Evolutionary conservation across 2,329 filamentous ascomycete species (phyloP), one percentile per base, ranked within the genome.

Genomic region (Pleomassaria siparia): DNA sequence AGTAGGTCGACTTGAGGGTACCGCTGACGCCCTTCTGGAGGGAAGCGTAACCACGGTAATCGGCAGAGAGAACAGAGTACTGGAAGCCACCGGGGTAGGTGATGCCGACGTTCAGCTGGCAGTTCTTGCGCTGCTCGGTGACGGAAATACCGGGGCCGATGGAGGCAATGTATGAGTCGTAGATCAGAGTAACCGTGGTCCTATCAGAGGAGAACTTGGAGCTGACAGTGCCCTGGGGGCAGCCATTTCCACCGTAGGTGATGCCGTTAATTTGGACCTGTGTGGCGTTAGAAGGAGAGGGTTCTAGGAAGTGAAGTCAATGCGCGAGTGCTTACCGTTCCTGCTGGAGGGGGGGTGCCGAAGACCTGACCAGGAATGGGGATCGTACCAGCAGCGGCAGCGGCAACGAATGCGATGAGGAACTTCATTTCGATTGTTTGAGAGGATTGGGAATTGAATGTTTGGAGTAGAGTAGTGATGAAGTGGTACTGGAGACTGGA

Each of bases 41-140:
- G 50, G 65, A 55, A 42, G 74, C 74, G 54, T 79, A 80, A 43
- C 78, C 78, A 58, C 77, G 76, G 70, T 79, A 80, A 53, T 77
- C 73, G 55, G 76, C 76, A 47, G 73, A 74, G 57, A 80, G 72
- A 56, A 80, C 63, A 41, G 74, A 77, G 70, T 77, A 80, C 65
- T 79, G 76, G 71, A 77, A 80, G 43, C 78, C 77, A 44, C 69
- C 69, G 12, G 78, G 78, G 58, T 80, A 80, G 46, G 72, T 62
- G 46, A 81, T 68, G 64, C 77, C 72, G 54, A 80, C 63, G 63
- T 79, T 80, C 51, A 80, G 65, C 63, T 80, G 76, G 70, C 78
- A 81, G 67, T 80, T 80, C 71, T 76, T 77, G 62, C 77, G 75
- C 57, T 70, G 67, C 47, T 78, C 69, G 33, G 70, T 71, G 33